phyloP scores from a whole-genome alignment of 257 asterid genomes.

The Fraxinus pennsylvanica region DNA sequence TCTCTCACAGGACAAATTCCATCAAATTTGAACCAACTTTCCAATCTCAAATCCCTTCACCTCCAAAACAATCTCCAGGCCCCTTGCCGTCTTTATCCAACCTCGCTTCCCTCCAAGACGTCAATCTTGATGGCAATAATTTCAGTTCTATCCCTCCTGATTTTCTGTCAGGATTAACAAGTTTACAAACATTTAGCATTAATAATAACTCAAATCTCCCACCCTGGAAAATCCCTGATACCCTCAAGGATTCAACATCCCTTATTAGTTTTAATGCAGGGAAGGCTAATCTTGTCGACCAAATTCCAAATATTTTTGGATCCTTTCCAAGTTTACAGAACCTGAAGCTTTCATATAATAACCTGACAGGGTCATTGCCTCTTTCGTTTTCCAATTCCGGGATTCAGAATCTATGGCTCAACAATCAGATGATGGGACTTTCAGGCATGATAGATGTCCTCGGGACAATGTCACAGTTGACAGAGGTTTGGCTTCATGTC shows the following conservation, averaged over 20 bases:
- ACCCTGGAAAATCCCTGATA: conserved; percentile 55
- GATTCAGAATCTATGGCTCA: conserved; percentile 55
- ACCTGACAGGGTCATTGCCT: conserved; percentile 64
- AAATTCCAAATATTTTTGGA: conserved; percentile 64
- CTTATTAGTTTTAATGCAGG: conserved; percentile 48
- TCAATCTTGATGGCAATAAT: conserved; percentile 54
- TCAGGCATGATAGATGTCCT: conserved; percentile 57
- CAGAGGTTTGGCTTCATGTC: conserved; percentile 61
- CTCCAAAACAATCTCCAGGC: conserved; percentile 58
- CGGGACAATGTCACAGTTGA: conserved; percentile 47
- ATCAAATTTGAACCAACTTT: conserved; percentile 52
- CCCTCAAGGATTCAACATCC: conserved; percentile 47
- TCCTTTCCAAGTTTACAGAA: conserved; percentile 53
- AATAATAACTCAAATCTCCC: conserved; percentile 51
- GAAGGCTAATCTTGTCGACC: conserved; percentile 51
- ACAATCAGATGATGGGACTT: conserved; percentile 61
- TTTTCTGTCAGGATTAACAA: conserved; percentile 62
- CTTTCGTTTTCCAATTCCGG: conserved; percentile 50
- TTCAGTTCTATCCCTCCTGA: conserved; percentile 52
- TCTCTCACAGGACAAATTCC: conserved; percentile 58
- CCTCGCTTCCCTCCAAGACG: conserved; percentile 42
- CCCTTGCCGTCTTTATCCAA: conserved; percentile 54
- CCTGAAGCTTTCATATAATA: conserved; percentile 65
- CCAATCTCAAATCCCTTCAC: conserved; percentile 55
- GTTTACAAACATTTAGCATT: conserved; percentile 54